Evolutionary conservation across 352 stramenopile species (phyloP), one percentile per base, ranked within the genome.

Genomic region (Phytophthora melonis): DNA sequence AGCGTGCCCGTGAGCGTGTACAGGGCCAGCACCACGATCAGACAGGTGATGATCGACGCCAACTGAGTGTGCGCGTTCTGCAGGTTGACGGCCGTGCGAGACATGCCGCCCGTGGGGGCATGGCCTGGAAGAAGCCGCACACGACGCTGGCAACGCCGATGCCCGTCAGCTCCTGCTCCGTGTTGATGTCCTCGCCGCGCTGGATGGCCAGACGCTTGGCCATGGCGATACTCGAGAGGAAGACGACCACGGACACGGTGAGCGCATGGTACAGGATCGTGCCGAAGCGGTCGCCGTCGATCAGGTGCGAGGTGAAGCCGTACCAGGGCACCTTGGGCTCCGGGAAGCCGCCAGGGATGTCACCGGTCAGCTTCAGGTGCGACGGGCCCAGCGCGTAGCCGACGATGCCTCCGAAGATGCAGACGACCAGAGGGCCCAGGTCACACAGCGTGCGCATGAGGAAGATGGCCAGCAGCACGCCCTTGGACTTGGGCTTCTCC

Each of bases 291-390:
- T 63, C 57, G 39, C 57, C 36, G 16, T 11, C 19, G 39, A 63
- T 63, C 57, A 53, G 11, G 57, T 63, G 10, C 39, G 57, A 63
- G 13, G 57, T 63, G 57, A 63, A 63, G 57, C 57, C 57, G 39
- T 63, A 63, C 57, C 57, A 63, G n/a, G 57, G 57, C 34, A 63
- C 57, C 36, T 63, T 63, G 19, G 57, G 57, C 57, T 63, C 57
- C 4, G 57, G 57, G 39, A 63, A 63, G 11, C 57, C 57, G 11
- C 57, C 57, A 23, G 57, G 57, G 39, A 63, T 63, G 36, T 63
- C 39, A 8, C 57, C 57, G 14, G 57, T 63, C 21, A 63, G 57
- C 39, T 63, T 63, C 3, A 63, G 39, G 21, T 63, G 57, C 36
- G 57, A 63, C 9, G 57, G 57, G 21, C 57, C 57, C 36, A 63